These are phyloP conservation scores for Aspergillus sparsus DNA, from an alignment of 495 filamentous ascomycete species.

Conservation along the genomic window DNA sequence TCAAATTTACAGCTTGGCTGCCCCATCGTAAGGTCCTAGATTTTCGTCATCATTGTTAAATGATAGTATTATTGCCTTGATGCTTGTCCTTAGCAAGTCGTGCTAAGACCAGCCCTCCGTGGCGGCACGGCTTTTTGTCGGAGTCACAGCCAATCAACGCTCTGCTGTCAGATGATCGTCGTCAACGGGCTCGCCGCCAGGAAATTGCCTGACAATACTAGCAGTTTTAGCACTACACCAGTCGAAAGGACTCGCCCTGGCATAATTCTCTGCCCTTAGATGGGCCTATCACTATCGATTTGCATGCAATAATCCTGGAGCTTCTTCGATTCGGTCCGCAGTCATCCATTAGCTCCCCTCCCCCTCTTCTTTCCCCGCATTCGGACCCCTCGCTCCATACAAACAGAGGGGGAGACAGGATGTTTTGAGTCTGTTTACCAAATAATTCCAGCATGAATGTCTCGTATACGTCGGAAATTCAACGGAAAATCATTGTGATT, in stretches of 20 bases:
- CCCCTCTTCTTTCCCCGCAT: conserved; percentile 10
- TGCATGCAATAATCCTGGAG: neutral
- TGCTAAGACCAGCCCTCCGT: neutral
- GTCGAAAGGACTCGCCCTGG: too few species aligned
- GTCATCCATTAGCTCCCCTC: neutral
- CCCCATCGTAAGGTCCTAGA: too few species aligned
- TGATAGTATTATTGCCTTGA: too few species aligned
- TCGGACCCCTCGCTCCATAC: neutral
- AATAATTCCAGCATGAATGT: neutral
- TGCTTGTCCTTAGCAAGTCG: too few species aligned
- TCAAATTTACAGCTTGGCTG: too few species aligned
- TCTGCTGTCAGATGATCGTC: conserved; percentile 20
- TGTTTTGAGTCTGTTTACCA: neutral
- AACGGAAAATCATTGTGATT: conserved; percentile 11
- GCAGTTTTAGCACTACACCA: too few species aligned
- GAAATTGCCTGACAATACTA: neutral
- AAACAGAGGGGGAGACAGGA: too few species aligned
- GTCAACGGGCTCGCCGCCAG: neutral
- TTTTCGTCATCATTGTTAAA: too few species aligned
- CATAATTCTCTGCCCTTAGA: neutral
- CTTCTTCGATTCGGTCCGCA: conserved; percentile 2
- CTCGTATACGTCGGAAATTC: conserved; percentile 16
- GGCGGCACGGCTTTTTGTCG: conserved; percentile 37
- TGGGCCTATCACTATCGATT: neutral
- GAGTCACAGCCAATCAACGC: conserved; percentile 32